Evolutionary conservation across 768 basidiomycete genomes (phyloP).

Genomic region (Phaffia australis): DNA sequence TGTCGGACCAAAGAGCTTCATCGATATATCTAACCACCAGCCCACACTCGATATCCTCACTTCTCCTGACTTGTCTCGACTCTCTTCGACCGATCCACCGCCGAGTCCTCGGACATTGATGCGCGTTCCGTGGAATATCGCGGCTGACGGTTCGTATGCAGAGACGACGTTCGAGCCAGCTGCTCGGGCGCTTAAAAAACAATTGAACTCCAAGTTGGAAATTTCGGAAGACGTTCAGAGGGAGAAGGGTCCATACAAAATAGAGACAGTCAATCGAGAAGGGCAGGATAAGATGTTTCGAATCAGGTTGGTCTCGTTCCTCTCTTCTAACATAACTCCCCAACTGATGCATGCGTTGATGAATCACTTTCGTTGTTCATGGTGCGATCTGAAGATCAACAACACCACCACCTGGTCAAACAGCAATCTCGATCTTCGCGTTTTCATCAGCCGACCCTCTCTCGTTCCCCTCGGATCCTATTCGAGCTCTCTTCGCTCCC

Average conservation of each 20-base stretch:
- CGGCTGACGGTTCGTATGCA: conserved; percentile 65
- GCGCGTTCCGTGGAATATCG: neutral
- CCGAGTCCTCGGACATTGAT: neutral
- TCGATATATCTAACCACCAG: neutral
- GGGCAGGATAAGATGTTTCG: conserved; percentile 61
- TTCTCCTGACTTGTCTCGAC: neutral
- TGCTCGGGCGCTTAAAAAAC: conserved; percentile 62
- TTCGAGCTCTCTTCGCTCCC: too few relatives aligned
- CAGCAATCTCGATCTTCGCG: conserved; percentile 43
- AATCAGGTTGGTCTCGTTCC: conserved; percentile 50
- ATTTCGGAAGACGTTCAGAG: conserved; percentile 37
- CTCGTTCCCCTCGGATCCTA: neutral
- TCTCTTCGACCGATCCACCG: neutral
- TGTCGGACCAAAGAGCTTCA: too few relatives aligned
- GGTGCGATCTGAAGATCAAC: conserved; percentile 37
- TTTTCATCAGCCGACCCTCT: conserved; percentile 44
- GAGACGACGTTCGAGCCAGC: conserved; percentile 68
- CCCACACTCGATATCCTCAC: neutral
- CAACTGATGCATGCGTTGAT: conserved; percentile 29
- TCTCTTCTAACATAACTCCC: conserved; percentile 14
- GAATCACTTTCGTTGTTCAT: conserved; percentile 27
- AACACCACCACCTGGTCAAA: conserved; percentile 48
- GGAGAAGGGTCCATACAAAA: conserved; percentile 55
- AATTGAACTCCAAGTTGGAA: conserved; percentile 57
- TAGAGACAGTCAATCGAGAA: conserved; percentile 68